These are phyloP conservation scores for Citrullus mucosospermus DNA, from an alignment of 306 rosid species.

Conservation along the genomic window DNA sequence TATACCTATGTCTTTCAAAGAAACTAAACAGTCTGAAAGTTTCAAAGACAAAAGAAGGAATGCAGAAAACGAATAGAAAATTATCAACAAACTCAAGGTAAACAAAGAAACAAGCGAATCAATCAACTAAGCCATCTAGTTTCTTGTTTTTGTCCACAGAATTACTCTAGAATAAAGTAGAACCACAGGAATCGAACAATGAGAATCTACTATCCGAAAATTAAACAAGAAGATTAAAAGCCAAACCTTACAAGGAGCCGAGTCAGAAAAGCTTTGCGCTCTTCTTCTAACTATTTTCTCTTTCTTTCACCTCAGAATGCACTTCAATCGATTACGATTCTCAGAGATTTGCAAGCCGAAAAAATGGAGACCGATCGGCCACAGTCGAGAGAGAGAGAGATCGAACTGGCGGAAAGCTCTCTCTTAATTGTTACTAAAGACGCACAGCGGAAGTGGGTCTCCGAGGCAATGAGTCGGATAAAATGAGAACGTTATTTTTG, in stretches of 20 bases:
- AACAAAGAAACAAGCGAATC: not conserved
- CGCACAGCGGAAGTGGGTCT: not conserved
- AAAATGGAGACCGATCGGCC: not conserved
- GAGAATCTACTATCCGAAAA: constrained; percentile 6
- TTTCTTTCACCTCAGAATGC: not conserved
- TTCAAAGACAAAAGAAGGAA: not conserved
- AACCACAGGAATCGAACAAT: not conserved
- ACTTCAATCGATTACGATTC: not conserved
- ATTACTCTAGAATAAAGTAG: not conserved
- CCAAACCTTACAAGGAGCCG: constrained; percentile 23
- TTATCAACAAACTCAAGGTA: not conserved
- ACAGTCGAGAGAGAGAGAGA: not conserved
- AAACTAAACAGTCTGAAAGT: not conserved
- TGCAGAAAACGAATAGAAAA: not conserved
- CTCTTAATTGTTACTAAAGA: constrained; percentile 1
- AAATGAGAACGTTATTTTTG: constrained; percentile 10
- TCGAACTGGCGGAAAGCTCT: not conserved
- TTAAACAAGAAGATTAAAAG: constrained; percentile 15
- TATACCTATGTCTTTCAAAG: not conserved
- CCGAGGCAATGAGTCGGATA: constrained; percentile 4
- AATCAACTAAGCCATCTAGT: not conserved
- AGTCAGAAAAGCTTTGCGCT: constrained; percentile 17
- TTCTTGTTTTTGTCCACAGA: not conserved
- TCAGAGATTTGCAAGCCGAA: not conserved
- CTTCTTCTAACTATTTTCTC: not conserved